phyloP scores from a whole-genome alignment of 164 flowering plant genomes.

The Warburgia ugandensis region DNA sequence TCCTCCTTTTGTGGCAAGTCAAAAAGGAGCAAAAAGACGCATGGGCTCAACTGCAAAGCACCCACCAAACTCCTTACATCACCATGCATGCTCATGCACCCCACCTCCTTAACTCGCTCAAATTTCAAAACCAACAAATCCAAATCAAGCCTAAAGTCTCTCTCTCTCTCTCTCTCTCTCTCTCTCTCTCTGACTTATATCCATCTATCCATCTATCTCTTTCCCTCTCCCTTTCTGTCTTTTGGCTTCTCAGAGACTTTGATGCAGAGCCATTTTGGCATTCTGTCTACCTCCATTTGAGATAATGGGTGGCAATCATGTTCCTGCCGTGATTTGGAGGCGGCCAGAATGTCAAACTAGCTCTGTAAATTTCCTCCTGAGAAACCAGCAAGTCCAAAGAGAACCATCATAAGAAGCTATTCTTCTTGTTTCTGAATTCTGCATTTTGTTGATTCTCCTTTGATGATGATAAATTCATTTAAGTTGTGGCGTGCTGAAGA shows the following conservation, averaged over 20 bases:
- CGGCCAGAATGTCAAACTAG: conserved; percentile 33
- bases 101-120: too few relatives aligned
- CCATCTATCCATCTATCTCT: not conserved
- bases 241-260: conserved; percentile 23
- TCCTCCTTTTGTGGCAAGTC: conserved; percentile 25
- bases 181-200: conserved; percentile 4
- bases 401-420: too few relatives aligned
- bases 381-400: conserved; percentile 7
- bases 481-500: too few relatives aligned
- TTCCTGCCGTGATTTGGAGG: conserved; percentile 17
- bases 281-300: conserved; percentile 43
- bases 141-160: not conserved
- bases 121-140: too few relatives aligned
- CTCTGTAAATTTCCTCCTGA: conserved; percentile 34
- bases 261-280: conserved; percentile 42
- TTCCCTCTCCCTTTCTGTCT: conserved; percentile 2
- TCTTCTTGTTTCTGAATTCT: too few relatives aligned
- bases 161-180: conserved; percentile 6
- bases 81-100: conserved; percentile 38
- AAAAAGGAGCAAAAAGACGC: conserved; percentile 12
- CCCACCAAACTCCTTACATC: conserved; percentile 18
- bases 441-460: too few relatives aligned
- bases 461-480: too few relatives aligned
- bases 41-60: not conserved
- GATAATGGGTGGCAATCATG: not conserved